Conservation (phyloP, 2,329 filamentous ascomycete genomes). For the Aspergillus ruber region DNA sequence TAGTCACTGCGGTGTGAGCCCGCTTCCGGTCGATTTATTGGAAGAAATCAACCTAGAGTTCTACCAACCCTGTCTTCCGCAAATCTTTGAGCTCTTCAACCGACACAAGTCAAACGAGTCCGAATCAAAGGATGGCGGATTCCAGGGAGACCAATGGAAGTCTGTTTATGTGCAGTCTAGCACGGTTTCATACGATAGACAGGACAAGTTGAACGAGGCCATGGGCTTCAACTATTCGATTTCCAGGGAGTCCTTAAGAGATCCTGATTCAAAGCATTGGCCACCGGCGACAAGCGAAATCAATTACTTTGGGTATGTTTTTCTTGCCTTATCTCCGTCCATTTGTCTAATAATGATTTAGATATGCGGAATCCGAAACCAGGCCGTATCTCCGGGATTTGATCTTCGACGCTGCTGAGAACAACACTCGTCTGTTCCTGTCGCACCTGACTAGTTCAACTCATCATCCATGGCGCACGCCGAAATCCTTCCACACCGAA, state of each 20-base stretch:
- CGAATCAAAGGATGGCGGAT: conserved; percentile 4
- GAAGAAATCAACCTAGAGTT: conserved; percentile 30
- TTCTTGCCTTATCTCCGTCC: neutral
- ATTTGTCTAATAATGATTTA: conserved; percentile 2
- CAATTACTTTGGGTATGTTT: conserved; percentile 43
- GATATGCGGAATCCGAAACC: conserved; percentile 35
- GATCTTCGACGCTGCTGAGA: conserved; percentile 23
- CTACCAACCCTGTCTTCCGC: conserved; percentile 37
- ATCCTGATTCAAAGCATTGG: conserved; percentile 25
- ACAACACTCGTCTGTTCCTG: conserved; percentile 27
- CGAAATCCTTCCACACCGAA: conserved; percentile 22
- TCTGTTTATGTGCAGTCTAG: conserved; percentile 35
- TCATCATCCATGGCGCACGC: conserved; percentile 41
- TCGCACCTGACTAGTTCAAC: conserved; percentile 30
- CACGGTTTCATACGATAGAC: conserved; percentile 35
- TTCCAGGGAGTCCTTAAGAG: conserved; percentile 21
- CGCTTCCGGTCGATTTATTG: conserved; percentile 35
- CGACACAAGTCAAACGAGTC: conserved; percentile 13
- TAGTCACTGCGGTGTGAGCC: conserved; percentile 36
- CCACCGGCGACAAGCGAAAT: conserved; percentile 26
- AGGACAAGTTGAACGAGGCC: conserved; percentile 25
- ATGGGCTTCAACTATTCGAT: conserved; percentile 31
- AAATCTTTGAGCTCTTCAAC: conserved; percentile 34
- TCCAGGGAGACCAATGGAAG: conserved; percentile 23
- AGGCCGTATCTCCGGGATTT: conserved; percentile 30